phyloP scores from a whole-genome alignment of 2,329 filamentous ascomycete genomes.

The Erysiphe pulchra region DNA sequence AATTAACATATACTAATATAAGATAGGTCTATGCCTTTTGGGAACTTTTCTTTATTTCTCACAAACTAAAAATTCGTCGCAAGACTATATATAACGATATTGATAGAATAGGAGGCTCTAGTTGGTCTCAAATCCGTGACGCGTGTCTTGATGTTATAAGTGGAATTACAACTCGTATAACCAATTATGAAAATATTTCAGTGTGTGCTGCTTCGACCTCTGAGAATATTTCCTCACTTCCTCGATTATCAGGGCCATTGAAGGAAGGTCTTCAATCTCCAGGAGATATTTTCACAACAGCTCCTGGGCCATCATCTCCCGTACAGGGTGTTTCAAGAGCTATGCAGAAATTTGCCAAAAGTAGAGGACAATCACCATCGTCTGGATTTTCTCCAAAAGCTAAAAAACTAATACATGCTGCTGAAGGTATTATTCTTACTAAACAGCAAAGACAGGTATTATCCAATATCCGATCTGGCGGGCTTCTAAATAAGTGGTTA shows the following conservation, averaged over 20 bases:
- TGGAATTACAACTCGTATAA: constrained; percentile 40
- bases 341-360: constrained; percentile 10
- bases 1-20: constrained; percentile 3
- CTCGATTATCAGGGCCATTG: constrained; percentile 8
- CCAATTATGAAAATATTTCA: constrained; percentile 21
- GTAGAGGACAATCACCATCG: constrained; percentile 9
- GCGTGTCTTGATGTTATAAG: constrained; percentile 45
- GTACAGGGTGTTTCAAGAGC: constrained; percentile 4
- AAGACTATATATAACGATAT: constrained; percentile 71
- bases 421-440: constrained; percentile 14
- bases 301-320: constrained; percentile 4
- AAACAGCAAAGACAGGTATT: constrained; percentile 27
- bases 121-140: constrained; percentile 55
- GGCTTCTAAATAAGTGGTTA: constrained; percentile 22
- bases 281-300: constrained; percentile 9
- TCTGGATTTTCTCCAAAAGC: constrained; percentile 12
- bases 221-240: constrained; percentile 5
- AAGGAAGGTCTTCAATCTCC: constrained; percentile 7
- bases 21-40: constrained; percentile 62
- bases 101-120: constrained; percentile 51
- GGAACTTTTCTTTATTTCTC: constrained; percentile 63
- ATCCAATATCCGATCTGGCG: constrained; percentile 22
- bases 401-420: constrained; percentile 17
- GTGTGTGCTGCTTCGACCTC: constrained; percentile 1
- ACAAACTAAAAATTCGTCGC: constrained; percentile 42